Evolutionary conservation across 2,329 filamentous ascomycete species (phyloP), one percentile per base, ranked within the genome.

Genomic region (Xylaria sp.): DNA sequence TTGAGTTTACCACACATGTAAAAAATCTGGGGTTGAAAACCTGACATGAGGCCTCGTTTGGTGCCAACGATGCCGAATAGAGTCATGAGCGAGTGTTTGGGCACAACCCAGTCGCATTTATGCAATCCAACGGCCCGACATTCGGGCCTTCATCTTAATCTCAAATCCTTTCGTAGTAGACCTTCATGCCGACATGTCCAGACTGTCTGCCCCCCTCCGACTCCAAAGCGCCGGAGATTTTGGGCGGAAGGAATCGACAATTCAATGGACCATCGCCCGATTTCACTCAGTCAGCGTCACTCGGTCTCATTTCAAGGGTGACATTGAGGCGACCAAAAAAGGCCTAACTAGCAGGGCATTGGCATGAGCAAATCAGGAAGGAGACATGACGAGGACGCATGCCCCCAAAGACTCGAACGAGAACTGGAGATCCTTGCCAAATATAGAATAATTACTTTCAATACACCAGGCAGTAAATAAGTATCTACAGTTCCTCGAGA

Each of bases 311-410:
- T 39, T 46, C 8, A 46, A 18, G 28, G 31, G 59, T 54, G 31
- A 20, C 31, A 31, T 28, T 52, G 3, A 52, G 31, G 34, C 10
- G n/a, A 18, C 48, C 8, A n/a, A 18, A 9, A n/a, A 23, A 8
- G 4, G 34, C 13, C n/a, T 15, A 39, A n/a, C 9, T n/a, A 10
- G 55, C 39, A 28, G 23, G 23, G 23, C 34, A 37, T 34, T 34
- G n/a, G 1, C n/a, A 64, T 64, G 7, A 28, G 61, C 62, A 15
- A 64, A 64, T 64, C 28, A 18, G 62, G 62, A 64, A 64, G 62
- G 62, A 64, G 62, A 15, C n/a, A 57, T 31, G 15, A 25, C 39
- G 25, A 63, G 18, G 34, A 20, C n/a, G 18, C 37, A n/a, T 8
- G 13, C 25, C 50, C 37, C 54, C 20, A 37, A 39, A 51, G 41